Evolutionary conservation across 2,329 filamentous ascomycete species (phyloP).

Genomic region (Calonectria pseudoturangicola): DNA sequence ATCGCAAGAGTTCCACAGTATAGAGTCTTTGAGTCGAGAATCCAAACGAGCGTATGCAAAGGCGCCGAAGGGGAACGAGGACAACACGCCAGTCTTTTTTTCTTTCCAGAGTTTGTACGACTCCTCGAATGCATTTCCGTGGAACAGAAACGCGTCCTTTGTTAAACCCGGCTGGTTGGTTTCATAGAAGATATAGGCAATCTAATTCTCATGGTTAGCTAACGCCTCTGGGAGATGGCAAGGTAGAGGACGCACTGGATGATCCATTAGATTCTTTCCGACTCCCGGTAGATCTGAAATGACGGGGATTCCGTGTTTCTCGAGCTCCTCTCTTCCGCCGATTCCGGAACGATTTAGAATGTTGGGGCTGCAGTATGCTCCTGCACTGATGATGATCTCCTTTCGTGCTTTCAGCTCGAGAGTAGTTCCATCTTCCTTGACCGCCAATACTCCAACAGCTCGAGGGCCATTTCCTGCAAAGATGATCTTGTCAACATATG

Average conservation of each 20-base stretch:
- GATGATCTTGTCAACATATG: conserved; percentile 71
- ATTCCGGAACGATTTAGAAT: conserved; percentile 73
- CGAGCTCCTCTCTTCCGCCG: conserved; percentile 65
- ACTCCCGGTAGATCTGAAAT: conserved; percentile 67
- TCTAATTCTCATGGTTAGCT: conserved; percentile 55
- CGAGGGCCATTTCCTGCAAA: conserved; percentile 63
- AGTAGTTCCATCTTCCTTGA: conserved; percentile 64
- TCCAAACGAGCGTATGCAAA: conserved; percentile 79
- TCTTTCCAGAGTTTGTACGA: conserved; percentile 74
- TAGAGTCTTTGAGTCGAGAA: conserved; percentile 72
- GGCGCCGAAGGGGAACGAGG: conserved; percentile 77
- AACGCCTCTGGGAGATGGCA: background rate
- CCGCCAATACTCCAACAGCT: conserved; percentile 65
- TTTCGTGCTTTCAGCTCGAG: conserved; percentile 62
- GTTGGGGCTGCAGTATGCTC: conserved; percentile 70
- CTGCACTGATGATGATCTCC: conserved; percentile 64
- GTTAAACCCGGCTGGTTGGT: conserved; percentile 70
- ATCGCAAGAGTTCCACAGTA: conserved; percentile 71
- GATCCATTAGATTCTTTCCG: conserved; percentile 70
- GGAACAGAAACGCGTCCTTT: conserved; percentile 72
- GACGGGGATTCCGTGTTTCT: conserved; percentile 63
- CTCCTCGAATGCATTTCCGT: conserved; percentile 69
- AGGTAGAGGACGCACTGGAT: conserved; percentile 48
- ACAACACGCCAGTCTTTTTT: conserved; percentile 74
- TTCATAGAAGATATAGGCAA: conserved; percentile 77